Evolutionary conservation across 352 stramenopile species (phyloP), one percentile per base, ranked within the genome.

Genomic region (Globisporangium megalacanthum): DNA sequence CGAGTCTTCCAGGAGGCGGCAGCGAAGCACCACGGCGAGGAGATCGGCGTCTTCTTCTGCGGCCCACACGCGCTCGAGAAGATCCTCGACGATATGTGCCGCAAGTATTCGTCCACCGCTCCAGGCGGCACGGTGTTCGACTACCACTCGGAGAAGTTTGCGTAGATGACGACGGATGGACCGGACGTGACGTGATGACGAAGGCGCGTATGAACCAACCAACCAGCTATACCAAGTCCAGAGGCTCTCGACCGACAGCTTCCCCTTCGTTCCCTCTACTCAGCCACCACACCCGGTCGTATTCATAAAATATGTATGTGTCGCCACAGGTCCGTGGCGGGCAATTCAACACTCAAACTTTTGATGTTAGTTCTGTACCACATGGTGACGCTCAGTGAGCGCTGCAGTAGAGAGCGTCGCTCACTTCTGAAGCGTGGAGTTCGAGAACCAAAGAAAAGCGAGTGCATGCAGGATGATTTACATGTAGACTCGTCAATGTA

Each of bases 11-110:
- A 72, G 31, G 70, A 83, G 29, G 78, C 73, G 10, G 65, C 64
- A 33, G 52, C 50, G 6, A 66, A 69, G 42, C 78, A 92, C 56
- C 73, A 68, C 19, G 67, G 75, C 19, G 75, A 91, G 44, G 79
- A 92, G 56, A 86, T 92, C 19, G 85, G 85, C n/a, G 83, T 96
- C 13, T 96, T 96, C 62, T 88, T 92, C 64, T 95, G 86, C 46
- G 86, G 86, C 4, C 83, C 85, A 20, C 80, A 91, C 52, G 70
- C 66, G 4, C 75, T 95, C n/a, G 83, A 92, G 60, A 76, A 86
- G 61, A 80, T 87, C 39, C 59, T 95, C 22, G 70, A 73, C 49
- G 81, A 79, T 37, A 83, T 77, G 66, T 90, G 80, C 68, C 73
- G 77, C 48, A 72, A 81, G 52, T 86, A 86, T 56, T 88, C 80